These are phyloP conservation scores for Geotrichum restrictum DNA, from an alignment of 1,139 yeast species.

Conservation along the genomic window DNA sequence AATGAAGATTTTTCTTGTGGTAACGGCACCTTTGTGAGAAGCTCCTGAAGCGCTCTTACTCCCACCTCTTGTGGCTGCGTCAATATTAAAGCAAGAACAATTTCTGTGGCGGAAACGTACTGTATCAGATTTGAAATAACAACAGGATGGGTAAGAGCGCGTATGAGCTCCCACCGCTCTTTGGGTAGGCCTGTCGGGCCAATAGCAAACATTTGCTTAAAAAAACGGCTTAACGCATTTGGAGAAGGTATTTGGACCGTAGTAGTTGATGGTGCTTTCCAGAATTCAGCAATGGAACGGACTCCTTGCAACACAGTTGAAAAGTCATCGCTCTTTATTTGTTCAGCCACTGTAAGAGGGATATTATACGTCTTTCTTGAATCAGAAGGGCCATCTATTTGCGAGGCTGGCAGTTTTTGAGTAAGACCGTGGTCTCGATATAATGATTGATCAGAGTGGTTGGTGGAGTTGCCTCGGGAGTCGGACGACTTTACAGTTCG, in stretches of 20 bases:
- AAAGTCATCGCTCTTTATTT: conserved; percentile 9
- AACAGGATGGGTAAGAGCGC: conserved; percentile 7
- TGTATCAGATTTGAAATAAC: conserved; percentile 9
- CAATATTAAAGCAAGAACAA: conserved; percentile 1
- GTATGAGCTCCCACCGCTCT: conserved; percentile 5
- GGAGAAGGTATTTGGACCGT: conserved; percentile 7
- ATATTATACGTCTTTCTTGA: not conserved
- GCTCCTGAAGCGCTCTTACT: not conserved
- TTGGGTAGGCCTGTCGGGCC: not conserved
- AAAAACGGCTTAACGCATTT: conserved; percentile 3
- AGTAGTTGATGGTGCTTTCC: not conserved
- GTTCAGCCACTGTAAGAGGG: not conserved
- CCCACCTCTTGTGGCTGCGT: not conserved
- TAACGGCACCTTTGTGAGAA: not conserved
- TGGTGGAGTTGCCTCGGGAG: not conserved
- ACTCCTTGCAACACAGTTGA: conserved; percentile 1
- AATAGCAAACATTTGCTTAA: conserved; percentile 1
- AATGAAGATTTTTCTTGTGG: conserved; percentile 5
- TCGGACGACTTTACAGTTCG: not conserved
- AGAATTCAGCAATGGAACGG: conserved; percentile 4
- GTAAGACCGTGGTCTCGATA: not conserved
- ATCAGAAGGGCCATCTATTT: not conserved
- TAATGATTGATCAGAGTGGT: not conserved
- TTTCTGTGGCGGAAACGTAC: conserved; percentile 8
- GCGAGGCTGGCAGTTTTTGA: too few species aligned